These are phyloP conservation scores for Trichoderma hamatum DNA, from an alignment of 2,329 filamentous ascomycete genomes.

Conservation along the genomic window DNA sequence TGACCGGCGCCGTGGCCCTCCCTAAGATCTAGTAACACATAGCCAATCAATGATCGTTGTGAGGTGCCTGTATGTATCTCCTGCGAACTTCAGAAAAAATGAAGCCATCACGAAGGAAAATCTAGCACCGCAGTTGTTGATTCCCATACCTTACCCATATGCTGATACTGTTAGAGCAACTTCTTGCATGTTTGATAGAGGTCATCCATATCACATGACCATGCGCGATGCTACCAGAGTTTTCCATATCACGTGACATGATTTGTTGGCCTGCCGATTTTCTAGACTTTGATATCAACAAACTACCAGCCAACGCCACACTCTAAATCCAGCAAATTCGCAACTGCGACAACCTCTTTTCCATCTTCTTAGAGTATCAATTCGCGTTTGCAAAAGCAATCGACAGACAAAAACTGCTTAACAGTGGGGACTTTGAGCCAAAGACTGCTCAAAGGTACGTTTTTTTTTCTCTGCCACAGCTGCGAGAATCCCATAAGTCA, in stretches of 20 bases:
- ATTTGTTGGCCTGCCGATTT: conserved; percentile 1
- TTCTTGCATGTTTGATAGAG: not conserved
- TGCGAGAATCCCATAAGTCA: conserved; percentile 24
- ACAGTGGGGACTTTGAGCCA: conserved; percentile 38
- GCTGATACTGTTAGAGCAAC: not conserved
- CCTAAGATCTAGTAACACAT: not conserved
- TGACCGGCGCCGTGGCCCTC: conserved; percentile 3
- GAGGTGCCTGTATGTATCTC: not conserved
- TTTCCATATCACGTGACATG: not conserved
- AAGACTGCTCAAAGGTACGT: conserved; percentile 56
- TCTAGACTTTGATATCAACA: conserved; percentile 9
- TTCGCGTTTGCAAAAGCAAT: not conserved
- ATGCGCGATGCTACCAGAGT: too few species aligned
- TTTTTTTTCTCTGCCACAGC: conserved; percentile 30
- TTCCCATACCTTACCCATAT: not conserved
- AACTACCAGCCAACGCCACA: not conserved
- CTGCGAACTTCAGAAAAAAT: not conserved
- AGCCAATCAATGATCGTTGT: not conserved
- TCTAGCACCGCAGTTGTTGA: not conserved
- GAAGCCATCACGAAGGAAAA: not conserved
- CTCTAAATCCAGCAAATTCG: not conserved
- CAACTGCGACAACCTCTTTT: not conserved
- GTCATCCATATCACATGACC: conserved; percentile 5
- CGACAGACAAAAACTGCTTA: not conserved
- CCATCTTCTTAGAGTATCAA: not conserved